Conservation (phyloP, 1,139 yeast species). For the Saccharomyces hybrid region DNA sequence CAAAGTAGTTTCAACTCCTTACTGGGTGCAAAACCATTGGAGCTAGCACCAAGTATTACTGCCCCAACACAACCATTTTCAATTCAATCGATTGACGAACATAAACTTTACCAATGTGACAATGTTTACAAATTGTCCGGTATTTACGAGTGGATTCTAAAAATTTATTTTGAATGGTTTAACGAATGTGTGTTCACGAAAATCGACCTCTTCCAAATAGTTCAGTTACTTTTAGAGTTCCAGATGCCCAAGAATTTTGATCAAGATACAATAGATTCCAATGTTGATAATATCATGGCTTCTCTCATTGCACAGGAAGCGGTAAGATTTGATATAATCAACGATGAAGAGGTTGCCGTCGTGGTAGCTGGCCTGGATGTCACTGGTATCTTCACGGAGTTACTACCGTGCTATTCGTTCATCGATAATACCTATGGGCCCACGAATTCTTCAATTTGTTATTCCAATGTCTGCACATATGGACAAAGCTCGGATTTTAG, state of each 20-base stretch:
- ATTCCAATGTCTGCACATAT: slow-evolving; percentile 28
- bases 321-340: slow-evolving; percentile 33
- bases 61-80: slow-evolving; percentile 55
- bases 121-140: slow-evolving; percentile 45
- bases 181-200: slow-evolving; percentile 38
- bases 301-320: slow-evolving; percentile 43
- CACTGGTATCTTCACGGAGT: slow-evolving; percentile 40
- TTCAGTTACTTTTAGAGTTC: slow-evolving; percentile 40
- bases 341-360: slow-evolving; percentile 22
- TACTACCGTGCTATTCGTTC: slow-evolving; percentile 34
- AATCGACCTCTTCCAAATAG: slow-evolving; percentile 50
- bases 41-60: slow-evolving; percentile 44
- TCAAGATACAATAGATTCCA: slow-evolving; percentile 31
- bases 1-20: slow-evolving; percentile 29
- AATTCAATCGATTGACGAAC: slow-evolving; percentile 41
- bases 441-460: slow-evolving; percentile 9
- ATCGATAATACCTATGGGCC: slow-evolving; percentile 16
- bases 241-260: slow-evolving; percentile 29
- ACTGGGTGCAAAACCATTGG: slow-evolving; percentile 35
- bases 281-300: slow-evolving; percentile 40
- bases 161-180: slow-evolving; percentile 35
- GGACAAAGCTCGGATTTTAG: slow-evolving; percentile 24
- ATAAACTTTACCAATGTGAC: slow-evolving; percentile 43
- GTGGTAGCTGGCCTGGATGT: slow-evolving; percentile 29
- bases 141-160: slow-evolving; percentile 45